Evolutionary conservation across 2,329 filamentous ascomycete species (phyloP), one percentile per base, ranked within the genome.

Genomic region (Aureobasidium pullulans): DNA sequence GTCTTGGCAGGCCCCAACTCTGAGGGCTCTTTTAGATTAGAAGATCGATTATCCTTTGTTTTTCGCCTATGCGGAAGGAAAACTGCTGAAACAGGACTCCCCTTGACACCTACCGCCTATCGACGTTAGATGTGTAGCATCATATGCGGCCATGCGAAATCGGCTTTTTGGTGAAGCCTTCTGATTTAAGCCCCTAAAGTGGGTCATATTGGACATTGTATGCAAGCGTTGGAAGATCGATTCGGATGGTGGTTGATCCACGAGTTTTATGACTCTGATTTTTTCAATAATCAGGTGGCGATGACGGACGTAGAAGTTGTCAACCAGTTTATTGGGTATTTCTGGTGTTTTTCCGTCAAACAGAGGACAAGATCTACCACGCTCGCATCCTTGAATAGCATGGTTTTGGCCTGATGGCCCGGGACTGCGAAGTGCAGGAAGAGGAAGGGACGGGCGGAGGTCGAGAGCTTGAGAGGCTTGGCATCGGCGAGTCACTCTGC

Each of bases 151-250:
- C 48, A 52, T 19, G 36, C 48, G 48, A 52, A 16, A 11, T 29
- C 34, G 48, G 34, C 7, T 40, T 11, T 32, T 32, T 4, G 15
- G 11, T 34, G 44, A 32, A 2, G 15, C 16, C 19, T 31, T 29
- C 34, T 7, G 23, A 28, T 23, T n/a, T 9, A 15, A 16, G 6
- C 48, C 48, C 48, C 48, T 52, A 52, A 52, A 40, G 48, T 23
- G 48, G 48, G 36, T 16, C 48, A 13, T 52, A 31, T 52, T 40
- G 48, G n/a, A 37, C 34, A 39, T 19, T 52, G 31, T 28, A 52
- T 52, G 19, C 34, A 39, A 52, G 36, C 47, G 48, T 31, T 49
- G 3, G 48, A 31, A 52, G 36, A 52, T 52, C 48, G 48, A 52
- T 31, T 52, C 48, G 36, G 36, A 36, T 36, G 7, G 10, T 52